Evolutionary conservation across 2,329 filamentous ascomycete genomes (phyloP), one percentile per base, ranked within the genome.

Genomic region (Periconia digitata): DNA sequence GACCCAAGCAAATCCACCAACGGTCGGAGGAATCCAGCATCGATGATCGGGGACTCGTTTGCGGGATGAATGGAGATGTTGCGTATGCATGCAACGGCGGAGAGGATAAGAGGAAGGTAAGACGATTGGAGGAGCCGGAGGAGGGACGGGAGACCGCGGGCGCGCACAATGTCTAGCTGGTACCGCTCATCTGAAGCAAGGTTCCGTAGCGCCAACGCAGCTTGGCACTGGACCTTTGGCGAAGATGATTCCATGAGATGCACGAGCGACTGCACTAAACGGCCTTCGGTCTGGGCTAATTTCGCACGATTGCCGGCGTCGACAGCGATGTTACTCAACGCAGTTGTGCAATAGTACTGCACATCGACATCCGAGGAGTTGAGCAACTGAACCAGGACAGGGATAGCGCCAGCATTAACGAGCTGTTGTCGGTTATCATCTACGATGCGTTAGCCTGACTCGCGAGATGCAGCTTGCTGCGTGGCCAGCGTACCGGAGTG

Each of bases 341-440:
- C 94, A 4, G 94, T 99, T 16, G 94, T 99, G 77, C 94, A 99
- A 75, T 99, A 99, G 75, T 99, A 99, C 75, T 99, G 94, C 24
- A 99, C 94, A 68, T 99, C 94, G 58, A 96, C 92, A 66, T 99
- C 94, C 49, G 87, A 78, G 21, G 94, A 97, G 8, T 90, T 91
- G 39, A 99, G 85, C 20, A 99, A 85, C 67, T 96, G 91, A 35
- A 99, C 94, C 21, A 99, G 85, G 8, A 99, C 92, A 5, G 94
- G 94, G 57, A 99, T 96, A n/a, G 94, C 94, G 54, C 92, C 92
- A 39, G 94, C 94, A 59, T 95, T 95, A 58, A 99, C 94, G 22
- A 99, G 86, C 72, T 99, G 92, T 73, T 97, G 91, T 60, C 94
- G 85, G 72, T 99, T 99, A 73, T 99, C 94, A 71, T 97, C 94